These are phyloP conservation scores for Gliomastix tumulicola DNA, from an alignment of 2,329 filamentous ascomycete species.

Conservation along the genomic window DNA sequence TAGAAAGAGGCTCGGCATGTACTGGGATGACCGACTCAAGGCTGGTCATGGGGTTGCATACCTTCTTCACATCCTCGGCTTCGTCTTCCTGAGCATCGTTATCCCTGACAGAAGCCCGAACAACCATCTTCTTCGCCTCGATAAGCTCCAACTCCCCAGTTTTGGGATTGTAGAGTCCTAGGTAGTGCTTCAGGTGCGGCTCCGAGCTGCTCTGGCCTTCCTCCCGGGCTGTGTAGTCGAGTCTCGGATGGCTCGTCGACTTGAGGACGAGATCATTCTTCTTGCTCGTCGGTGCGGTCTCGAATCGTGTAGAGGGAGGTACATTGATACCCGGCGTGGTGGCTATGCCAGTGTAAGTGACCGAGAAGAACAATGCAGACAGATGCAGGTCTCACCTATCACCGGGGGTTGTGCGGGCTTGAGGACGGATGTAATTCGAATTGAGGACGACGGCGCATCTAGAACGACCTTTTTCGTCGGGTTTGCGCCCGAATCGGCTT, in stretches of 20 bases:
- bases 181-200: slow-evolving; percentile 50
- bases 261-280: slow-evolving; percentile 49
- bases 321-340: too few species aligned
- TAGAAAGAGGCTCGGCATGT: slow-evolving; percentile 7
- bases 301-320: too few species aligned
- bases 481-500: slow-evolving; percentile 29
- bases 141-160: slow-evolving; percentile 54
- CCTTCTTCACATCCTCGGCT: slow-evolving; percentile 16
- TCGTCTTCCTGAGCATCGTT: slow-evolving; percentile 37
- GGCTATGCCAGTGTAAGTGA: too few species aligned
- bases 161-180: slow-evolving; percentile 56
- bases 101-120: slow-evolving; percentile 49
- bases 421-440: slow-evolving; percentile 39
- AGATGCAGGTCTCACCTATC: slow-evolving; percentile 46
- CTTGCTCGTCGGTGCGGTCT: too few species aligned
- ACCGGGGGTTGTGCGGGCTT: slow-evolving; percentile 42
- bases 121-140: slow-evolving; percentile 57
- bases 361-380: too few species aligned
- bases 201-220: slow-evolving; percentile 20
- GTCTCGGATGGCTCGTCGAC: slow-evolving; percentile 45
- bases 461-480: slow-evolving; percentile 47
- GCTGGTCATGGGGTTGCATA: slow-evolving; percentile 6
- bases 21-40: too few species aligned
- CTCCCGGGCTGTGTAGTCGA: slow-evolving; percentile 55
- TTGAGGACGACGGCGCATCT: slow-evolving; percentile 27